A percentile compares a stretch with the other conserved stretches of the same genome.
phyloP scores from a whole-genome alignment of 116 monocot species.

The Papilionanthe hybrid region DNA sequence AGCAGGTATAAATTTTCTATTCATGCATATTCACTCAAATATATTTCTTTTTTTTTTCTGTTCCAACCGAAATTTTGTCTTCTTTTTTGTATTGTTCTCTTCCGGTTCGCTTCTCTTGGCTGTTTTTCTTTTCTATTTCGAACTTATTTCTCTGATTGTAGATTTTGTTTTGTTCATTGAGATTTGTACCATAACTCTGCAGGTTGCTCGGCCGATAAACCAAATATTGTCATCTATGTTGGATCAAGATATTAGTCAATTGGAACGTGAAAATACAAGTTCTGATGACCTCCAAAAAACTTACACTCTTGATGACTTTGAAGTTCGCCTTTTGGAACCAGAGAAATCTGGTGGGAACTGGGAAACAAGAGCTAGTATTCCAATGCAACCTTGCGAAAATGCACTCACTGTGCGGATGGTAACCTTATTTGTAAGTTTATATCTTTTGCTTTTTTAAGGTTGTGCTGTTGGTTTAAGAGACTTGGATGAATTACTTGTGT shows the following conservation, averaged over 20 bases:
- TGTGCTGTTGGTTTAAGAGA: neutral
- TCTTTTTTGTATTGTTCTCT: neutral
- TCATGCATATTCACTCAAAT: neutral
- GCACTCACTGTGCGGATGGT: conserved; percentile 88
- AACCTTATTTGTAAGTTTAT: conserved; percentile 61
- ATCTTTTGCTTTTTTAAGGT: neutral
- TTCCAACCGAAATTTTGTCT: neutral
- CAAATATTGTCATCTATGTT: conserved; percentile 70
- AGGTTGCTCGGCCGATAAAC: conserved; percentile 69
- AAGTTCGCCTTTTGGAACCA: conserved; percentile 79
- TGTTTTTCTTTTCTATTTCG: neutral
- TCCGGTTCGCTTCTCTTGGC: neutral
- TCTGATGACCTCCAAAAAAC: conserved; percentile 54
- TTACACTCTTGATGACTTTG: conserved; percentile 86
- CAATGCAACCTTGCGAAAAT: conserved; percentile 90
- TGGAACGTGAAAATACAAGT: conserved; percentile 46
- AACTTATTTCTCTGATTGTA: neutral
- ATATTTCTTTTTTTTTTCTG: neutral
- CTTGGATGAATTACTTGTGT: neutral
- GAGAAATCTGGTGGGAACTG: conserved; percentile 73
- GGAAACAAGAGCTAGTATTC: conserved; percentile 73
- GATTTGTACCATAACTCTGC: conserved; percentile 3
- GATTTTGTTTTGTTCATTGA: neutral
- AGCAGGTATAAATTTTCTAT: neutral
- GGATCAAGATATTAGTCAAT: conserved; percentile 70